Evolutionary conservation across 2,329 filamentous ascomycete species (phyloP).

Genomic region (Diatrype stigma): DNA sequence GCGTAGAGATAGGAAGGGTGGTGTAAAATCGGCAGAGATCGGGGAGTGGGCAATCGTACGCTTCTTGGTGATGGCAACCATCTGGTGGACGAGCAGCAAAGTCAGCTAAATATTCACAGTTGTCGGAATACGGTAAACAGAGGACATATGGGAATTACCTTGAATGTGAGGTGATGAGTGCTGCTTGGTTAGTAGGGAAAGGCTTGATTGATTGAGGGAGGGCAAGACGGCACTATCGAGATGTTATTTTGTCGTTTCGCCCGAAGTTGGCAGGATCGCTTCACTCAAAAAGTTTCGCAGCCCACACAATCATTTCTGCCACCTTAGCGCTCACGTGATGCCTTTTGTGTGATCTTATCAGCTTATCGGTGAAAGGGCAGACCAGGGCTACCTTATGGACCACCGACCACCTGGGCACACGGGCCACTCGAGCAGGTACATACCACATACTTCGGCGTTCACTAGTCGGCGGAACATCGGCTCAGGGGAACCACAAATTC

Average conservation of each 20-base stretch:
- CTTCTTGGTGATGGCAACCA: constrained; percentile 1
- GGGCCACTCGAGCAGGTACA: no score
- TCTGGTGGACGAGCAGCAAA: not conserved
- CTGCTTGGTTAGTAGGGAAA: not conserved
- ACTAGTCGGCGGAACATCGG: no score
- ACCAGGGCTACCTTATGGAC: no score
- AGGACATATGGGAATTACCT: not conserved
- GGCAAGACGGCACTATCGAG: not conserved
- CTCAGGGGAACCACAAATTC: no score
- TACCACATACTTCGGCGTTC: no score
- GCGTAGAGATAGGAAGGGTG: not conserved
- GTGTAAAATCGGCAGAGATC: not conserved
- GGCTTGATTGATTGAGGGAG: not conserved
- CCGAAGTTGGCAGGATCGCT: not conserved
- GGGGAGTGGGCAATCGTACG: not conserved
- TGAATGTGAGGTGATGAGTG: not conserved
- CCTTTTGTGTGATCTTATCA: not conserved
- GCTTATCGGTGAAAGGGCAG: not conserved
- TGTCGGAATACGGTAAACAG: not conserved
- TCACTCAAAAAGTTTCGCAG: not conserved
- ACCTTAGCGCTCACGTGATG: not conserved
- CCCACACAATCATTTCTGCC: not conserved
- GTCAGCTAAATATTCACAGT: not conserved
- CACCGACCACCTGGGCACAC: no score
- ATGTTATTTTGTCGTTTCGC: not conserved